These are phyloP conservation scores for Cryptococcus jaspeensis DNA, from an alignment of 1,284 basidiomycete species.

Conservation along the genomic window DNA sequence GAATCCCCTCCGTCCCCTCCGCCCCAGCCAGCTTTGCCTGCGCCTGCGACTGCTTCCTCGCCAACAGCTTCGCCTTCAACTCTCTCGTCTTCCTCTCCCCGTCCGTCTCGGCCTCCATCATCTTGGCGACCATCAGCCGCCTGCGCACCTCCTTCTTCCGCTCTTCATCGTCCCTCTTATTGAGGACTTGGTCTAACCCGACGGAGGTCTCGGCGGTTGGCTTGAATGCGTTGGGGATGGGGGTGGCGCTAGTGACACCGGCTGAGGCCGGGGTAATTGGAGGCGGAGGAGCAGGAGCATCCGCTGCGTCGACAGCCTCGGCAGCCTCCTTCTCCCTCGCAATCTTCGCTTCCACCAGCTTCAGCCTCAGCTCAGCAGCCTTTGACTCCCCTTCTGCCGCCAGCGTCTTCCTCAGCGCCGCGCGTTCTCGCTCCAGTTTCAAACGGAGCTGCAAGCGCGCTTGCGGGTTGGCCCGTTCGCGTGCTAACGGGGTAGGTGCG, in stretches of 20 bases:
- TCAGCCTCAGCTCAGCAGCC: conserved; percentile 24
- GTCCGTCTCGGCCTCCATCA: conserved; percentile 31
- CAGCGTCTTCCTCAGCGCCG: conserved; percentile 10
- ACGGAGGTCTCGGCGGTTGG: conserved; percentile 3
- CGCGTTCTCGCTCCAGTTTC: conserved; percentile 30
- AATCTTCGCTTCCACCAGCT: conserved; percentile 22
- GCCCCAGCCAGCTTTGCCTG: too few relatives aligned
- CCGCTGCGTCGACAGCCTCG: conserved; percentile 2
- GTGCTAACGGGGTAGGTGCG: background rate
- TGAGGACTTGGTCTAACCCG: conserved; percentile 21
- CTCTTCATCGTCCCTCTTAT: conserved; percentile 23
- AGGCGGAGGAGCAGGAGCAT: too few relatives aligned
- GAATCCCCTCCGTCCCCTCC: too few relatives aligned
- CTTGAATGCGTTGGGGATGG: too few relatives aligned
- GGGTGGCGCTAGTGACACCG: too few relatives aligned
- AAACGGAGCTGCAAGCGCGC: conserved; percentile 24
- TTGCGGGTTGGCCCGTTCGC: conserved; percentile 17
- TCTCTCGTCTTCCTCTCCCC: conserved; percentile 32
- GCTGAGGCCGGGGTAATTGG: too few relatives aligned
- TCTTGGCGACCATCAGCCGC: conserved; percentile 33
- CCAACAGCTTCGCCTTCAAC: conserved; percentile 25
- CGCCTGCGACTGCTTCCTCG: conserved; percentile 16
- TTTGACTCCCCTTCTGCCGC: conserved; percentile 16
- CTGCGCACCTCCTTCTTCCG: conserved; percentile 28
- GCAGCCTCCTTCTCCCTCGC: conserved; percentile 11